These are phyloP conservation scores for Cymbidium sinense DNA, from an alignment of 106 monocot species.

Conservation along the genomic window DNA sequence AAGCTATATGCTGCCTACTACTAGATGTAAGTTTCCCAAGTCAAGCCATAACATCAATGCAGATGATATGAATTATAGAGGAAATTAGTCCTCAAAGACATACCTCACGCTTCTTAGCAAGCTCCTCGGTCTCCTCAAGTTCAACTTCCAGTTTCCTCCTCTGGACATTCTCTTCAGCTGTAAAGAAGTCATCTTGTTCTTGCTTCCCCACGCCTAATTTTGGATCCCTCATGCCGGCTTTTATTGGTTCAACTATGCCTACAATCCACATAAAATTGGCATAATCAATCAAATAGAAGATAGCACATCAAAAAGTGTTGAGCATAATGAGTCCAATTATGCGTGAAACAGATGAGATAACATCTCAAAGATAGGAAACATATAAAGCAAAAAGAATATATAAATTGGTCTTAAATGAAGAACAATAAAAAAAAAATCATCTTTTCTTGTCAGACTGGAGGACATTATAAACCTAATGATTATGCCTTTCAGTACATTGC, in stretches of 20 bases:
- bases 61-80: conserved; percentile 8
- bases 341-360: background rate
- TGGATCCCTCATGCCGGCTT: conserved; percentile 82
- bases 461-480: background rate
- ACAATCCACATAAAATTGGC: conserved; percentile 1
- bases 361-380: background rate
- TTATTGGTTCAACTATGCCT: conserved; percentile 98
- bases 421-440: background rate
- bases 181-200: conserved; percentile 98
- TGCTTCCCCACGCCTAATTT: conserved; percentile 96
- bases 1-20: conserved; percentile 41
- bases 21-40: conserved; percentile 32
- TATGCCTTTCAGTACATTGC: background rate
- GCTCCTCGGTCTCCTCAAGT: conserved; percentile 75
- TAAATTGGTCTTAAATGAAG: background rate
- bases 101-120: conserved; percentile 92
- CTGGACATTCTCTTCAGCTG: conserved; percentile 89
- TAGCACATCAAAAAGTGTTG: background rate
- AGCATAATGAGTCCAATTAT: background rate
- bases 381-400: background rate
- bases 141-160: conserved; percentile 81
- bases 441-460: background rate
- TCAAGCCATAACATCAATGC: conserved; percentile 32
- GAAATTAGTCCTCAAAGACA: conserved; percentile 4
- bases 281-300: background rate